A percentile compares a stretch with the other conserved stretches of the same genome.
These are phyloP conservation scores for Macrophomina pseudophaseolina DNA, from an alignment of 2,329 filamentous ascomycete species.

Conservation along the genomic window DNA sequence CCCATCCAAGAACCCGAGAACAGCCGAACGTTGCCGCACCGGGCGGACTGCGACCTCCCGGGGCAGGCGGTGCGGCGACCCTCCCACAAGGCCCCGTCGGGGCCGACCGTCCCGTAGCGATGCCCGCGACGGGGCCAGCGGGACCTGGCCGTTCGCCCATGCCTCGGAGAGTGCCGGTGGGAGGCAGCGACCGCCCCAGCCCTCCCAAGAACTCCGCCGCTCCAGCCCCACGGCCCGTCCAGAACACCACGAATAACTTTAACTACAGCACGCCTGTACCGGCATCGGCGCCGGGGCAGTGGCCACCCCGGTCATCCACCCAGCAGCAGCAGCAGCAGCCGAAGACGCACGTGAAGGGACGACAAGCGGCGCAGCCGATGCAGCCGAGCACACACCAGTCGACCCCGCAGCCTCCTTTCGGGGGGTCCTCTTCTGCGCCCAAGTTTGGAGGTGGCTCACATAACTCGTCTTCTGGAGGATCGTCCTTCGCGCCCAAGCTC, in stretches of 20 bases:
- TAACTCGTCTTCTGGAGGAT: not conserved
- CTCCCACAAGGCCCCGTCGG: too few relatives aligned
- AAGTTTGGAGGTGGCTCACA: not conserved
- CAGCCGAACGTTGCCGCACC: not conserved
- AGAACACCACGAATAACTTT: not conserved
- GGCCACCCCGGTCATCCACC: not conserved
- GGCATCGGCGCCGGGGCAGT: not conserved
- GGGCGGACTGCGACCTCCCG: not conserved
- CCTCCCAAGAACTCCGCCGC: not conserved
- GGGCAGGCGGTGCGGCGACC: too few relatives aligned
- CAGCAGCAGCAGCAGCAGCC: not conserved
- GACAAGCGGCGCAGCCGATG: not conserved
- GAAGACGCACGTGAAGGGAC: not conserved
- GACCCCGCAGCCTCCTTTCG: not conserved
- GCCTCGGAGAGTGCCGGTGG: not conserved
- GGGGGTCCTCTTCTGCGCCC: not conserved
- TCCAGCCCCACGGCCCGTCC: not conserved
- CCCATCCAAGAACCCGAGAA: not conserved
- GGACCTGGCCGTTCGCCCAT: not conserved
- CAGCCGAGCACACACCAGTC: not conserved
- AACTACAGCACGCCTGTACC: not conserved
- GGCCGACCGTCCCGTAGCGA: not conserved
- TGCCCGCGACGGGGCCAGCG: not conserved
- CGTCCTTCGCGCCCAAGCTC: not conserved
- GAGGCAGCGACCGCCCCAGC: not conserved